Evolutionary conservation across 768 basidiomycete species (phyloP).

Genomic region (Russula olivacea): DNA sequence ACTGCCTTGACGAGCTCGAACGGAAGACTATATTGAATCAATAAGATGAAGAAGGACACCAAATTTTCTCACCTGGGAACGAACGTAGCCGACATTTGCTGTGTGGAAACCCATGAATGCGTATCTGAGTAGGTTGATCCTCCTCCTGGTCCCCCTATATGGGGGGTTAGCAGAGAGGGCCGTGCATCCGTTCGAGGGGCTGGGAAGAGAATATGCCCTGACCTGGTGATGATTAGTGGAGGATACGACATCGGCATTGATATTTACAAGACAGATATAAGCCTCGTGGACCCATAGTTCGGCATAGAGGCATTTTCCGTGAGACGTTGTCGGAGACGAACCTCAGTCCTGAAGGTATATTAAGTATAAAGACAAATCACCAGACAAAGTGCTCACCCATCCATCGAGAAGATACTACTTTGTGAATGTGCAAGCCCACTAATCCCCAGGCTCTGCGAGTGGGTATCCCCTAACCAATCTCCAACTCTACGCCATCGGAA

Average conservation of each 20-base stretch:
- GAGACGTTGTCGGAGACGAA: slow-evolving; percentile 9
- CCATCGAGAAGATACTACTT: slow-evolving; percentile 32
- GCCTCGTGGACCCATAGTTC: neutral
- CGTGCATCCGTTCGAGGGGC: neutral
- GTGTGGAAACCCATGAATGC: slow-evolving; percentile 41
- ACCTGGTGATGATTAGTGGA: slow-evolving; percentile 33
- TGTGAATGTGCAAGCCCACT: slow-evolving; percentile 37
- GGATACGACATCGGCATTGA: neutral
- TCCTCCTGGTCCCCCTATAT: slow-evolving; percentile 31
- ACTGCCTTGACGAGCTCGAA: slow-evolving; percentile 13
- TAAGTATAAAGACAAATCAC: neutral
- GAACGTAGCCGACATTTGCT: slow-evolving; percentile 35
- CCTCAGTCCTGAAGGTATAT: neutral
- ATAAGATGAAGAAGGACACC: neutral
- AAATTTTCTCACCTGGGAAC: slow-evolving; percentile 42
- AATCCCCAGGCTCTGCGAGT: slow-evolving; percentile 34
- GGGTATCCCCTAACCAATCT: slow-evolving; percentile 46
- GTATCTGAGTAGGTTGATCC: slow-evolving; percentile 38
- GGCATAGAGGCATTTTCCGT: neutral
- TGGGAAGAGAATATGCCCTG: slow-evolving; percentile 56
- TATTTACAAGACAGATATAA: slow-evolving; percentile 15
- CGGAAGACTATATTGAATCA: slow-evolving; percentile 19
- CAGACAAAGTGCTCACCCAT: slow-evolving; percentile 31
- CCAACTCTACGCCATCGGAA: slow-evolving; percentile 60
- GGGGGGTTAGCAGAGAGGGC: neutral